phyloP scores from a whole-genome alignment of 768 basidiomycete genomes.

The Tephrocybe rancida region DNA sequence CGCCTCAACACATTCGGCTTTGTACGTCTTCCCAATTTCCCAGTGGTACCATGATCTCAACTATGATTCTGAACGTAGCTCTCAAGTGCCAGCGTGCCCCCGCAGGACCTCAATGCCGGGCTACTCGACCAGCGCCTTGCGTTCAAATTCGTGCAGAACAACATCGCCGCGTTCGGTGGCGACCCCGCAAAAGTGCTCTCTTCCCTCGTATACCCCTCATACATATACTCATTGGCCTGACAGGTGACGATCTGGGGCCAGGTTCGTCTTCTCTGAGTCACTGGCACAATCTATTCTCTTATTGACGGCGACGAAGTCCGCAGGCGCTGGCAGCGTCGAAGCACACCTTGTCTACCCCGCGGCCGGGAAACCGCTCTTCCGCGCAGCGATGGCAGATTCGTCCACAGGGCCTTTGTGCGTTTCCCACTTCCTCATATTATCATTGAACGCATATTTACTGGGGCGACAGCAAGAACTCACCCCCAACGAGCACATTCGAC shows the following conservation, averaged over 20 bases:
- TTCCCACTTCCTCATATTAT: not conserved
- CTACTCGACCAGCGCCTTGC: constrained; percentile 62
- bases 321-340: constrained; percentile 53
- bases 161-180: constrained; percentile 67
- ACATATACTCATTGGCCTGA: too few species aligned
- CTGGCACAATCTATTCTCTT: not conserved
- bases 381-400: constrained; percentile 56
- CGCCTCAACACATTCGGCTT: constrained; percentile 62
- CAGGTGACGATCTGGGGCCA: constrained; percentile 59
- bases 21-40: constrained; percentile 29
- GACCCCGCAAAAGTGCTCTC: constrained; percentile 61
- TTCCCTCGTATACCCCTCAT: too few species aligned
- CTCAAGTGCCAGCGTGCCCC: constrained; percentile 44
- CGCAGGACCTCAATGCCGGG: constrained; percentile 59
- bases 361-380: constrained; percentile 39
- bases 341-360: constrained; percentile 47
- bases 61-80: constrained; percentile 32
- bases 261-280: not conserved
- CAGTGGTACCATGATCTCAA: not conserved
- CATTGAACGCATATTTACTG: not conserved
- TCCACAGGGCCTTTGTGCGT: constrained; percentile 56
- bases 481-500: constrained; percentile 48
- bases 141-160: constrained; percentile 62
- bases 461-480: constrained; percentile 49
- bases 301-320: too few species aligned